These are phyloP conservation scores for Pythium insidiosum DNA, from an alignment of 352 stramenopile genomes.

Conservation along the genomic window DNA sequence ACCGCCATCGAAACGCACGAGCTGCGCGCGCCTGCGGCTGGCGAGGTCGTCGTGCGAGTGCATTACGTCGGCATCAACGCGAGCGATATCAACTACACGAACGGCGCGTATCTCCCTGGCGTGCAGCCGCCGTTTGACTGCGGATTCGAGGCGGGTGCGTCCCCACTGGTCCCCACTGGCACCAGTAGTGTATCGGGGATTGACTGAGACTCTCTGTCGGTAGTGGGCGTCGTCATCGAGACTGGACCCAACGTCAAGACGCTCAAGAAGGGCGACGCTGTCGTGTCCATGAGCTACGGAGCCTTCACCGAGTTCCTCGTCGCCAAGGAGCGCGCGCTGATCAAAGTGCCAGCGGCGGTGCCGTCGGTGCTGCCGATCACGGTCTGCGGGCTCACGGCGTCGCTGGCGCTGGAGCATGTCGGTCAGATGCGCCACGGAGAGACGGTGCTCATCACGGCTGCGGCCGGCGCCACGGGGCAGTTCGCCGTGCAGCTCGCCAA, in stretches of 20 bases:
- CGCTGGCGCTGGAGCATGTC: constrained; percentile 32
- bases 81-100: constrained; percentile 54
- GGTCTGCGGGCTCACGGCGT: constrained; percentile 30
- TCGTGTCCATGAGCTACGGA: constrained; percentile 34
- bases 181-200: too few relatives aligned
- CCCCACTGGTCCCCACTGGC: too few relatives aligned
- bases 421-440: constrained; percentile 32
- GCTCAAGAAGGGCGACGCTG: constrained; percentile 32
- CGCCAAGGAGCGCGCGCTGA: constrained; percentile 18
- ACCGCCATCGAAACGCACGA: constrained; percentile 49
- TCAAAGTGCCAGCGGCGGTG: constrained; percentile 14
- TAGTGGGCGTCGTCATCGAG: constrained; percentile 25
- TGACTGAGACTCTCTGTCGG: neutral
- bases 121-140: constrained; percentile 43
- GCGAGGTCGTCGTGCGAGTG: constrained; percentile 39
- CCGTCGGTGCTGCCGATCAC: constrained; percentile 28
- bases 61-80: constrained; percentile 37
- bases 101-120: constrained; percentile 37
- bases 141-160: constrained; percentile 33
- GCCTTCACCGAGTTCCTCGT: constrained; percentile 32
- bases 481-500: constrained; percentile 72
- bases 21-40: constrained; percentile 27
- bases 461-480: constrained; percentile 51
- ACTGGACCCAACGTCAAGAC: constrained; percentile 22
- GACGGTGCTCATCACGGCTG: constrained; percentile 34